Base-by-base conservation (phyloP, 768 basidiomycete species). In the Fomitopsis pulvina region DNA sequence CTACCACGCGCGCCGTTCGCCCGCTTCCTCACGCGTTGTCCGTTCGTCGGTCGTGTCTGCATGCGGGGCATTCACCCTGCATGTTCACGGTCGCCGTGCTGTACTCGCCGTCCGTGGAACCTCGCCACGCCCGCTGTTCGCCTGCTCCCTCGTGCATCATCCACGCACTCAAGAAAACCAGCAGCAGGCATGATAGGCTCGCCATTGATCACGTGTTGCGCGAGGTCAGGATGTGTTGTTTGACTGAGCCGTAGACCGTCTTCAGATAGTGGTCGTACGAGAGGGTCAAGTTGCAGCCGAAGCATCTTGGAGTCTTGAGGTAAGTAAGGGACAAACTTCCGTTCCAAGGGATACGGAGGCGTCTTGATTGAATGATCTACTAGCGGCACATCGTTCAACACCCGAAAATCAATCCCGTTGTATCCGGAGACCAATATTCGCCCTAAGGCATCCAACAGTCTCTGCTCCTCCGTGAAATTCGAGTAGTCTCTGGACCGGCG, bases 161-260 rank as follows among this genome's bases (percentile, higher is more conserved):
- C n/a, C n/a, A n/a, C n/a, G n/a, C n/a, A n/a, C 47, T 66, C 63
- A 1, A 71, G 54, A 42, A 60, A 76, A n/a, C 72, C 75, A 14
- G 73, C 66, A 11, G 72, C 74, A 9, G 75, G 73, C 68, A 75
- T 69, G 21, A 76, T 73, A 0, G 72, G 64, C 21, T 74, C 72
- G 1, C 69, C 69, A 21, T 67, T 65, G 30, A 77, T 71, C 16
- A 74, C 54, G 54, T 77, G 75, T 27, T 75, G 65, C 0, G 71
- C 68, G 8, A 77, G 55, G 21, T 64, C 63, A 0, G 76, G 70
- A 46, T 71, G 69, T 1, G 69, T 71, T 12, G 58, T 47, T 7
- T 52, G 41, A 52, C 66, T 75, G 28, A 77, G 51, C 12, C 64
- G 64, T 41, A 74, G 64, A 38, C 63, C 60, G 0, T 57, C 12